Percentiles rank a stretch among this genome's conserved stretches.
phyloP scores from a whole-genome alignment of 164 flowering plant species.

The Buxus sempervirens region DNA sequence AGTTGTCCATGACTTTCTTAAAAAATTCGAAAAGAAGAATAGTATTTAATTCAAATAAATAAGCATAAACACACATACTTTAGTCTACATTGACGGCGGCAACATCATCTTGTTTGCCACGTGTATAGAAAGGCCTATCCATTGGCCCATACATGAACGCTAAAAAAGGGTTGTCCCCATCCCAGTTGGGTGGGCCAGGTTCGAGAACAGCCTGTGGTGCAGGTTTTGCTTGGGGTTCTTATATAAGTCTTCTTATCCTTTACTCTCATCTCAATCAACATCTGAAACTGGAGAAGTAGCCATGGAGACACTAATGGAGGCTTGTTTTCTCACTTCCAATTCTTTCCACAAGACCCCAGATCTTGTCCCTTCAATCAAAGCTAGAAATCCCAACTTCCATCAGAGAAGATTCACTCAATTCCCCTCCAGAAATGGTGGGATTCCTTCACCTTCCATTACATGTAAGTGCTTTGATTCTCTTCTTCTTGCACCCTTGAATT shows the following conservation, averaged over 20 bases:
- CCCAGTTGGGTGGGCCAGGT: slow-evolving; percentile 15
- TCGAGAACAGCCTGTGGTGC: slow-evolving; percentile 31
- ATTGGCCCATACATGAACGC: slow-evolving; percentile 26
- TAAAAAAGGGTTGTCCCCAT: neutral
- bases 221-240: slow-evolving; percentile 16
- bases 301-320: slow-evolving; percentile 38
- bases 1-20: too few relatives aligned
- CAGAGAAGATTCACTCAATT: slow-evolving; percentile 17
- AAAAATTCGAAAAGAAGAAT: too few relatives aligned
- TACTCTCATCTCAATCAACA: neutral
- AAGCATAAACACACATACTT: too few relatives aligned
- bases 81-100: too few relatives aligned
- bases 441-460: slow-evolving; percentile 22
- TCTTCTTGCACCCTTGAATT: too few relatives aligned
- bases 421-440: slow-evolving; percentile 18
- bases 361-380: slow-evolving; percentile 28
- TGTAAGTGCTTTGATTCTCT: slow-evolving; percentile 39
- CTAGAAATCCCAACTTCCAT: slow-evolving; percentile 14
- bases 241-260: slow-evolving; percentile 11
- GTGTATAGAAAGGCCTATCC: slow-evolving; percentile 35
- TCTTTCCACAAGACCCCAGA: slow-evolving; percentile 39
- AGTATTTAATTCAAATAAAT: too few relatives aligned
- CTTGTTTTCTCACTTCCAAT: slow-evolving; percentile 52
- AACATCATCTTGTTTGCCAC: slow-evolving; percentile 8
- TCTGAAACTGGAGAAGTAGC: neutral